These are phyloP conservation scores for Peniophora sp. DNA, from an alignment of 1,284 basidiomycete species.

Conservation along the genomic window DNA sequence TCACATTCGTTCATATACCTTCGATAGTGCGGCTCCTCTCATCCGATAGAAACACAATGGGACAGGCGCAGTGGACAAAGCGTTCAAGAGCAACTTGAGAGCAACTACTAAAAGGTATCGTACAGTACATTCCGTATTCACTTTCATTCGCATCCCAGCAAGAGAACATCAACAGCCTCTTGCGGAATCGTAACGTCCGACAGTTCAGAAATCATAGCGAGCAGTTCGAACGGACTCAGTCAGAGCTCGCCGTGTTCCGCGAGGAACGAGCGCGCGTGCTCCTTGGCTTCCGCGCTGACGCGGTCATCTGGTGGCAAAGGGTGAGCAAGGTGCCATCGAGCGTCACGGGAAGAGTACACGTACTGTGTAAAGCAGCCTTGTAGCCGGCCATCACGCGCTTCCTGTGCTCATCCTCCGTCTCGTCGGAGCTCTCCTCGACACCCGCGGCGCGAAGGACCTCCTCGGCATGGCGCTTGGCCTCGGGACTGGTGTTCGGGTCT, in stretches of 20 bases:
- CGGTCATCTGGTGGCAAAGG: conserved; percentile 23
- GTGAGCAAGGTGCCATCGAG: neutral
- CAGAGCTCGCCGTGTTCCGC: conserved; percentile 15
- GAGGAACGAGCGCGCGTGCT: conserved; percentile 38
- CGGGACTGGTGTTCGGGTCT: conserved; percentile 33
- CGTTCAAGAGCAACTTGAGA: neutral
- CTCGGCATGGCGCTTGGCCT: conserved; percentile 37
- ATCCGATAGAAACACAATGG: no score
- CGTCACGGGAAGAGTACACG: conserved; percentile 9
- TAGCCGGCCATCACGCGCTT: conserved; percentile 36
- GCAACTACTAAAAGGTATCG: conserved; percentile 6
- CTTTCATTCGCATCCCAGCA: neutral
- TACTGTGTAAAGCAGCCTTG: conserved; percentile 40
- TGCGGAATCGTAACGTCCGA: no score
- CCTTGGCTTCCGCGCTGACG: conserved; percentile 29
- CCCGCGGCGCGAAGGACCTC: conserved; percentile 26
- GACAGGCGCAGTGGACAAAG: no score
- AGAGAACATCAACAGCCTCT: no score
- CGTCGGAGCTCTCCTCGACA: conserved; percentile 18
- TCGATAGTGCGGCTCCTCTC: no score
- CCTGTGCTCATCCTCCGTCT: conserved; percentile 29
- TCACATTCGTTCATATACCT: no score
- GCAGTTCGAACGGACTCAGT: no score
- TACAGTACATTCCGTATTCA: conserved; percentile 4
- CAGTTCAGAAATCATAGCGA: no score